phyloP scores from a whole-genome alignment of 495 filamentous ascomycete genomes.

The Parathielavia appendiculata region DNA sequence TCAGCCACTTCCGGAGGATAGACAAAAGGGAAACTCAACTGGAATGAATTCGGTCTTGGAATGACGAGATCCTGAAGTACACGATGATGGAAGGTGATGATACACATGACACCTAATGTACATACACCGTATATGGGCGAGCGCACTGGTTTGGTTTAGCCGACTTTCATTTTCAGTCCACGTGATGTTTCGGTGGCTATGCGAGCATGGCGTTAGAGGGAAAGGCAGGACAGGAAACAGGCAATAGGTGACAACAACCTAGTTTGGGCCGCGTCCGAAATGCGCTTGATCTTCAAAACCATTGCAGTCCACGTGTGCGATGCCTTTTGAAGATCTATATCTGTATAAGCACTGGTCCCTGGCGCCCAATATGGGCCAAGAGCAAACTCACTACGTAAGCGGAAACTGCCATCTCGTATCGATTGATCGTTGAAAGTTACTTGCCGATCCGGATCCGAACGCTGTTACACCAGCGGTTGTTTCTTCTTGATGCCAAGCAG shows the following conservation, averaged over 20 bases:
- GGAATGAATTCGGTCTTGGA: background rate
- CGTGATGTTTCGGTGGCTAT: background rate
- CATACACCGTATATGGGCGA: background rate
- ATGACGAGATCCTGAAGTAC: background rate
- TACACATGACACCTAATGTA: conserved; percentile 3
- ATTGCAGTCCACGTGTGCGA: no score
- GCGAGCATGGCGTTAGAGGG: conserved; percentile 18
- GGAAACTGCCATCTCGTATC: no score
- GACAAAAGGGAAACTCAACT: background rate
- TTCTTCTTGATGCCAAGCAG: conserved; percentile 91
- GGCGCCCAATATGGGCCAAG: background rate
- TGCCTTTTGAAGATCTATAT: background rate
- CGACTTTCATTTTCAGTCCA: background rate
- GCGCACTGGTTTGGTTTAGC: background rate
- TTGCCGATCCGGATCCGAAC: conserved; percentile 1
- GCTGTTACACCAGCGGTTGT: conserved; percentile 29
- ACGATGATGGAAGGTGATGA: conserved; percentile 1
- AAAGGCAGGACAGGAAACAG: background rate
- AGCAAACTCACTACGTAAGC: conserved; percentile 1
- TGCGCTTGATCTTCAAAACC: no score
- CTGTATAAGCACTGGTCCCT: background rate
- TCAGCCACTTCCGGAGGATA: background rate
- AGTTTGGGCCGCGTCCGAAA: background rate
- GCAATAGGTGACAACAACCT: background rate
- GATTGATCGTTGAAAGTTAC: no score